Conservation (phyloP, 257 asterid species). For the Asclepias syriaca region DNA sequence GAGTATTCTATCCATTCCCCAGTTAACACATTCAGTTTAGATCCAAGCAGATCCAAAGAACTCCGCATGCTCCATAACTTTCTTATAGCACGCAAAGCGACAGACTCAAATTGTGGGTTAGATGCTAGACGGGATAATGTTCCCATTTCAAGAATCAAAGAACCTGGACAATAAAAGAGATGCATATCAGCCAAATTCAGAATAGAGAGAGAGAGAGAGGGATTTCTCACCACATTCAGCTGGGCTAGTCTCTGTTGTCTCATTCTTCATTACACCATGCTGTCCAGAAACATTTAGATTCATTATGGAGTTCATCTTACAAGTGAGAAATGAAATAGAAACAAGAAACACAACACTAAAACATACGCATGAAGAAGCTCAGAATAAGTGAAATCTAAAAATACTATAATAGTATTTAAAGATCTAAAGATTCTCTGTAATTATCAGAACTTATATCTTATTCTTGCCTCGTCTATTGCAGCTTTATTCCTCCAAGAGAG, state of each 20-base stretch:
- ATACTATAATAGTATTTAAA: slow-evolving; percentile 3
- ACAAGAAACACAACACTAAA: background rate
- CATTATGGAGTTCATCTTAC: slow-evolving; percentile 19
- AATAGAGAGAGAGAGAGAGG: slow-evolving; percentile 17
- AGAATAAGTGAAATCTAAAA: background rate
- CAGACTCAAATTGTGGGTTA: slow-evolving; percentile 79
- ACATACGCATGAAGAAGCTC: background rate
- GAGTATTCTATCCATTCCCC: slow-evolving; percentile 91
- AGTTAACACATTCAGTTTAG: slow-evolving; percentile 81
- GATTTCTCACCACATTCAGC: slow-evolving; percentile 80
- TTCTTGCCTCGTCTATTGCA: background rate
- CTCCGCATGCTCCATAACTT: slow-evolving; percentile 98
- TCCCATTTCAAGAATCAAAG: slow-evolving; percentile 98
- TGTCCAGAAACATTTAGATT: slow-evolving; percentile 43
- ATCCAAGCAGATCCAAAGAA: slow-evolving; percentile 86
- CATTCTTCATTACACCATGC: slow-evolving; percentile 85
- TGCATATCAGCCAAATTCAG: slow-evolving; percentile 15
- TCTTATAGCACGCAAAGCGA: slow-evolving; percentile 86
- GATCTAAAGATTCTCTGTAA: background rate
- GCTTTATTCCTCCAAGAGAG: background rate
- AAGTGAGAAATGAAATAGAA: slow-evolving; percentile 16
- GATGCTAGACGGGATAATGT: slow-evolving; percentile 84
- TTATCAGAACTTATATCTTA: background rate
- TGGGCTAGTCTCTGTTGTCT: slow-evolving; percentile 92
- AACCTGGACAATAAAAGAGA: slow-evolving; percentile 46